Percentiles rank a stretch among this genome's conserved stretches.
Conservation (phyloP, 2,329 filamentous ascomycete species). For the Beauveria sp. region DNA sequence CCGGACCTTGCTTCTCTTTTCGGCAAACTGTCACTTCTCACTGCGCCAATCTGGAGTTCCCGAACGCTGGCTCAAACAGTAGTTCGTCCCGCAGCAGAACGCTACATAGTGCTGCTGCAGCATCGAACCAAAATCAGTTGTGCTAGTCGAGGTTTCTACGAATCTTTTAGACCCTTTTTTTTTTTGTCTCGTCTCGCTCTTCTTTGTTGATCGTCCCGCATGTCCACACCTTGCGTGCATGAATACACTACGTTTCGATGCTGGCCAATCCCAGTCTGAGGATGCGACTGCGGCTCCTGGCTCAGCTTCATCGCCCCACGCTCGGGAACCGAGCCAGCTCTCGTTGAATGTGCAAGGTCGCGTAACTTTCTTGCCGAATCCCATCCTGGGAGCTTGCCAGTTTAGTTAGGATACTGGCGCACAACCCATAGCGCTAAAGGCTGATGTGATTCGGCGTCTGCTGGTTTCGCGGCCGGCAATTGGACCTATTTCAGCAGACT, state of each 20-base stretch:
- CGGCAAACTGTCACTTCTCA: background rate
- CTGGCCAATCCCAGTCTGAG: background rate
- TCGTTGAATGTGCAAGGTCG: background rate
- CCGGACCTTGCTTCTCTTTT: conserved; percentile 5
- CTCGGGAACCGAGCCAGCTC: background rate
- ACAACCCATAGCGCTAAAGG: background rate
- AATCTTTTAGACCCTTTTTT: no score
- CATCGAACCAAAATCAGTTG: no score
- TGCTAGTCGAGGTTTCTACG: no score
- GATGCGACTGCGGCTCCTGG: background rate
- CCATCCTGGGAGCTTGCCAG: background rate
- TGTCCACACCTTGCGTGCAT: no score
- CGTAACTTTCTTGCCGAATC: no score
- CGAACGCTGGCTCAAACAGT: background rate
- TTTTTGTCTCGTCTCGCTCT: no score
- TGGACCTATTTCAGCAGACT: background rate
- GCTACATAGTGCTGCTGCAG: background rate
- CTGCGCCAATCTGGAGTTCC: no score
- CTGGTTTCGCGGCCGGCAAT: background rate
- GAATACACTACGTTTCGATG: background rate
- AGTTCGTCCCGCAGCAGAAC: background rate
- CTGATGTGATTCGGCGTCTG: background rate
- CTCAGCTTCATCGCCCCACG: background rate
- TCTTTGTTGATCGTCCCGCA: no score
- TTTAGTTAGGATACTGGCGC: background rate